Conservation (phyloP, 2,329 filamentous ascomycete species). For the Cadophora sp. region DNA sequence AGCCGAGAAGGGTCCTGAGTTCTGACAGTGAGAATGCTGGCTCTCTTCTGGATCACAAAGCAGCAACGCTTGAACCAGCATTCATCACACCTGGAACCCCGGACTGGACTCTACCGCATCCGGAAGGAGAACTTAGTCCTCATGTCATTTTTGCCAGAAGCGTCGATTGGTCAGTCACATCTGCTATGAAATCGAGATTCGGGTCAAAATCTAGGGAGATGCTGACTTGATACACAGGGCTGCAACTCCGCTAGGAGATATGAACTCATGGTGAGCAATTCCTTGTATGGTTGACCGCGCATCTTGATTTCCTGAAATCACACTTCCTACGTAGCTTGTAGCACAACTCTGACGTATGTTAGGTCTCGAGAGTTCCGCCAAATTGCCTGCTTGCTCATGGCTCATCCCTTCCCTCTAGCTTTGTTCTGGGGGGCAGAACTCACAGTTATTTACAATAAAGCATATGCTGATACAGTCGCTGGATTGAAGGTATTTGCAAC, state of each 20-base stretch:
- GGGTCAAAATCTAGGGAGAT: background rate
- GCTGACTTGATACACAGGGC: conserved; percentile 41
- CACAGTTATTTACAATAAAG: conserved; percentile 74
- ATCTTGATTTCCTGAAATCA: background rate
- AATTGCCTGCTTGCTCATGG: conserved; percentile 83
- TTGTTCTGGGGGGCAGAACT: conserved; percentile 77
- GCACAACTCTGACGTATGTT: background rate
- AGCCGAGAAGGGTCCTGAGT: conserved; percentile 17
- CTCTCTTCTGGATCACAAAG: conserved; percentile 15
- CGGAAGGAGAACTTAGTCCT: conserved; percentile 65
- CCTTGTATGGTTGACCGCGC: too few relatives aligned
- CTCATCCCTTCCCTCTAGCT: conserved; percentile 73
- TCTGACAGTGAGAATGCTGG: conserved; percentile 18
- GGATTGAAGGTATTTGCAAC: conserved; percentile 61
- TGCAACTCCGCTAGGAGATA: conserved; percentile 74
- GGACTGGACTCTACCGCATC: conserved; percentile 75
- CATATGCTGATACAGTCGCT: conserved; percentile 69
- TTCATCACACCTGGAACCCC: conserved; percentile 35
- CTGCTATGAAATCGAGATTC: background rate
- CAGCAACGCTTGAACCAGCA: conserved; percentile 4
- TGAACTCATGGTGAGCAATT: conserved; percentile 63
- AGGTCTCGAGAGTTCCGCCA: conserved; percentile 76
- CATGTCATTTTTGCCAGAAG: conserved; percentile 76
- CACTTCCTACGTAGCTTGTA: background rate
- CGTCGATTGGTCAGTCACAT: conserved; percentile 65